Evolutionary conservation across 805 yeast species (phyloP).

Genomic region (Barnettozyma californica): DNA sequence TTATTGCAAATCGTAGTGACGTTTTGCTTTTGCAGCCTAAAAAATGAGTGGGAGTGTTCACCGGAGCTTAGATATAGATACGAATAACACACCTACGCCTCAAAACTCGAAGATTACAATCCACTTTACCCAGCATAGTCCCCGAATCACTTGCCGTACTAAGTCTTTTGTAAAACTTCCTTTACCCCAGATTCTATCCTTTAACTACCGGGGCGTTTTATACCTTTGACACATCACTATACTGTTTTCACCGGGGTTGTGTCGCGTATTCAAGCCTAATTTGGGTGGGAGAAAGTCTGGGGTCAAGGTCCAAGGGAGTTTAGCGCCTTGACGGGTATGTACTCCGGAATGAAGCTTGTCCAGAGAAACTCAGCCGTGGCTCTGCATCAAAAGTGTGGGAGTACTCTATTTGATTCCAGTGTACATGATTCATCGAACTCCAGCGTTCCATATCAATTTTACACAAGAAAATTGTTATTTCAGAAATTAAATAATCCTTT

Average conservation of each 20-base stretch:
- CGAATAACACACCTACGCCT: too few species aligned
- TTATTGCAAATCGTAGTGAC: neutral
- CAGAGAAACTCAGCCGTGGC: neutral
- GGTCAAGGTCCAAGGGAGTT: neutral
- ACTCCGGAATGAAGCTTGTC: neutral
- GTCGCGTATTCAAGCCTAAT: neutral
- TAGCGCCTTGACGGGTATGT: neutral
- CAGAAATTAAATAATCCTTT: neutral
- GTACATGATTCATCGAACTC: neutral
- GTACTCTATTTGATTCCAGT: neutral
- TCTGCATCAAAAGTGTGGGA: neutral
- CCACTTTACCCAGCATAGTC: neutral
- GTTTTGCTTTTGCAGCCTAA: neutral
- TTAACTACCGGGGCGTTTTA: neutral
- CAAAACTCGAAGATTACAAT: too few species aligned
- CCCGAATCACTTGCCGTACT: neutral
- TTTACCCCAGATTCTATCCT: constrained; percentile 5
- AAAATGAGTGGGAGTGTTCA: neutral
- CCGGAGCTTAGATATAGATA: neutral
- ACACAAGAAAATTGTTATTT: too few species aligned
- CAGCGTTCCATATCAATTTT: too few species aligned
- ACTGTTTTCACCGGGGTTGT: constrained; percentile 1
- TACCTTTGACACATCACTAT: neutral
- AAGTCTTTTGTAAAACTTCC: neutral
- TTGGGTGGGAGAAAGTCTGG: neutral